Percentiles rank a stretch among this genome's conserved stretches.
Evolutionary conservation across 441 rosid species (phyloP).

Genomic region (Gossypium aridum): DNA sequence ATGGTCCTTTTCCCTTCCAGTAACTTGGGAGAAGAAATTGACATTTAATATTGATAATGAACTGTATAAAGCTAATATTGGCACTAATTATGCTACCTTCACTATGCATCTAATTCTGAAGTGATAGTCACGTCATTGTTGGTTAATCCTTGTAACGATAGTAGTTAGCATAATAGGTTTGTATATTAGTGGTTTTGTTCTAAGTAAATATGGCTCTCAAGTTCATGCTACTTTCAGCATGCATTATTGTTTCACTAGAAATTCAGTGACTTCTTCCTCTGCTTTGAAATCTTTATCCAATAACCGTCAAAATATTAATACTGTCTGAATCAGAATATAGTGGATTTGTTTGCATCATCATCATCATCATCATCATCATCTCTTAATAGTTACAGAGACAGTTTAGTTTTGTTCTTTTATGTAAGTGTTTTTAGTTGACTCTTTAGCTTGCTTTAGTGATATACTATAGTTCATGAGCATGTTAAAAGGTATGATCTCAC

Average conservation of each 20-base stretch:
- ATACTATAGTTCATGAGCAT: background rate
- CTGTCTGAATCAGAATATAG: background rate
- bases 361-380: constrained; percentile 5
- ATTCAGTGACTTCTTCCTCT: background rate
- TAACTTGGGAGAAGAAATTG: background rate
- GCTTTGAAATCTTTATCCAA: background rate
- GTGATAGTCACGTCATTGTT: background rate
- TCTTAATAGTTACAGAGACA: background rate
- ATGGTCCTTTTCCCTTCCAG: background rate
- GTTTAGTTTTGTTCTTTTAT: background rate
- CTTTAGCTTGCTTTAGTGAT: background rate
- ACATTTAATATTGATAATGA: background rate
- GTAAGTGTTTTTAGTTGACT: background rate
- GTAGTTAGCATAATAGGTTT: background rate
- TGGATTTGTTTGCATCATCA: background rate
- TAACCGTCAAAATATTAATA: background rate
- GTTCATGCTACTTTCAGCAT: background rate
- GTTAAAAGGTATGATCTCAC: background rate
- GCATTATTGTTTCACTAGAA: background rate
- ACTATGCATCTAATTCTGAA: background rate
- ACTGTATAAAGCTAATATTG: background rate
- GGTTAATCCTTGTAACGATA: background rate
- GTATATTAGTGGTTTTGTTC: background rate
- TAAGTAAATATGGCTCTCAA: background rate
- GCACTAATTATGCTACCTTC: background rate